Conservation (phyloP, 140 eudicot species). For the Oenanthe javanica region DNA sequence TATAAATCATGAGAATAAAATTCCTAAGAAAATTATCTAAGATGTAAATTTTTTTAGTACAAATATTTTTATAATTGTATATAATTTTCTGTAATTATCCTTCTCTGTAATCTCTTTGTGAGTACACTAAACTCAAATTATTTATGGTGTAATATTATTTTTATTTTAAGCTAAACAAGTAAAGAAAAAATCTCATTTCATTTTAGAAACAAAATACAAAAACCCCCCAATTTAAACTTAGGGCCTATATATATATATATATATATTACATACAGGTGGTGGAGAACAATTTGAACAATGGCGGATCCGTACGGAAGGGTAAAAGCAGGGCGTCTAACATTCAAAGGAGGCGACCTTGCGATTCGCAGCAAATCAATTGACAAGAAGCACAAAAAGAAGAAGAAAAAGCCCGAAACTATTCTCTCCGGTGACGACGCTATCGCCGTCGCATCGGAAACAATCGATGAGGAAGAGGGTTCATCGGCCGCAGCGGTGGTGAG, state of each 20-base stretch:
- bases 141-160: too few relatives aligned
- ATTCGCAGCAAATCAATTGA: constrained; percentile 55
- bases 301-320: constrained; percentile 87
- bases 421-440: constrained; percentile 11
- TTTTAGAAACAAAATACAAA: too few relatives aligned
- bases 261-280: background rate
- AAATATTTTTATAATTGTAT: too few relatives aligned
- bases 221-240: background rate
- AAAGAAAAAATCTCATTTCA: too few relatives aligned
- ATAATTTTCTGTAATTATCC: too few relatives aligned
- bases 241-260: background rate
- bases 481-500: constrained; percentile 7
- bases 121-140: too few relatives aligned
- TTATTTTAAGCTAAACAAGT: too few relatives aligned
- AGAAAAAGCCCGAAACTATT: constrained; percentile 31
- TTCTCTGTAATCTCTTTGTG: too few relatives aligned
- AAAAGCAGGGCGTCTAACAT: constrained; percentile 71
- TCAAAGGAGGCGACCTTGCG: constrained; percentile 85
- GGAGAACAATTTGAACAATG: constrained; percentile 14
- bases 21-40: too few relatives aligned
- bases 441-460: constrained; percentile 28
- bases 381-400: constrained; percentile 64
- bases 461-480: constrained; percentile 26
- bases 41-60: too few relatives aligned
- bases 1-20: too few relatives aligned